Conservation (phyloP, 495 filamentous ascomycete genomes). For the Oidiodendron maius region DNA sequence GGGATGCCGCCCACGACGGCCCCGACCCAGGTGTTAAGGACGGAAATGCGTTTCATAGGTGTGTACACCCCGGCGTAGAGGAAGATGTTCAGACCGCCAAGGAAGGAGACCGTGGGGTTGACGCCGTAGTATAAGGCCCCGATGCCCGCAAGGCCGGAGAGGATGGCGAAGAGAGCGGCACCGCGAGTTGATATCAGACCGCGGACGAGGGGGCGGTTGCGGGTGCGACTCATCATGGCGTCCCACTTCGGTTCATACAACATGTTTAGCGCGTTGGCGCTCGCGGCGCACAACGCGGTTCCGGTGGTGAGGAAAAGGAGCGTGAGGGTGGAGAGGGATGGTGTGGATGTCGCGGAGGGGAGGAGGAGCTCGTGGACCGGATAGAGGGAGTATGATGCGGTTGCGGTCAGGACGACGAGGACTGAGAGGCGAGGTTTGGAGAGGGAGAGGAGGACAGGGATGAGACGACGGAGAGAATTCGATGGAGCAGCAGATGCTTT, state of each 20-base stretch:
- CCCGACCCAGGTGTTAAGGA: conserved; percentile 92
- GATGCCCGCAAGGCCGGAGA: conserved; percentile 60
- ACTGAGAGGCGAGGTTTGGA: conserved; percentile 92
- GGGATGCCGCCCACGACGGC: conserved; percentile 91
- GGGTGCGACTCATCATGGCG: conserved; percentile 84
- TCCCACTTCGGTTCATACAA: conserved; percentile 87
- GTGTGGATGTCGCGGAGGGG: conserved; percentile 63
- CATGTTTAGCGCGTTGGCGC: conserved; percentile 96
- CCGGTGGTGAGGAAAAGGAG: conserved; percentile 87
- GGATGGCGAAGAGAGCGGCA: conserved; percentile 74
- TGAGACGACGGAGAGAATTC: conserved; percentile 62
- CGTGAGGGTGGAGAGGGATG: conserved; percentile 83
- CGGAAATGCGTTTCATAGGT: conserved; percentile 79
- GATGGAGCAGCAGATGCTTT: conserved; percentile 11
- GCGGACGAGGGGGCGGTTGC: conserved; percentile 83
- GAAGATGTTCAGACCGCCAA: conserved; percentile 78
- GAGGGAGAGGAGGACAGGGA: conserved; percentile 85
- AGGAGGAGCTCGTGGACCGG: conserved; percentile 75
- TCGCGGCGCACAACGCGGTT: conserved; percentile 77
- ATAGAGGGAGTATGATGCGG: conserved; percentile 87
- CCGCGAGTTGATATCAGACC: conserved; percentile 67
- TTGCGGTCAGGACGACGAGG: conserved; percentile 85
- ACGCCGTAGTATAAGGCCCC: conserved; percentile 75
- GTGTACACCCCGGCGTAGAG: conserved; percentile 93
- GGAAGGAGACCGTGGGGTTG: conserved; percentile 84